Conservation (phyloP, 2,329 filamentous ascomycete species). For the Fusarium piperis region DNA sequence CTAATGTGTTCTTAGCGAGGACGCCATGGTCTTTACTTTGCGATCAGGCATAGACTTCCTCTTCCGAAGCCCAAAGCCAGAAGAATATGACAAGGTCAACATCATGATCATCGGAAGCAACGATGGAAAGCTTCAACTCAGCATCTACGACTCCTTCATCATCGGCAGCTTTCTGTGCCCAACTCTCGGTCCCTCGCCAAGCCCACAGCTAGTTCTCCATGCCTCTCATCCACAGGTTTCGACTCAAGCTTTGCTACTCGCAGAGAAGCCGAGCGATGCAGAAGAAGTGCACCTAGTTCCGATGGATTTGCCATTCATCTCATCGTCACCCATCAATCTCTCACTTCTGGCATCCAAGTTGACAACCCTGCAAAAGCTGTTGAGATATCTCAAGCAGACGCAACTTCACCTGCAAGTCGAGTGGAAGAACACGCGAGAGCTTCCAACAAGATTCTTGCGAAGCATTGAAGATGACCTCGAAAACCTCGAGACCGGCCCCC, state of each 20-base stretch:
- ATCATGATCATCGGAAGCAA: conserved; percentile 79
- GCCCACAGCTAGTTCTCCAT: conserved; percentile 62
- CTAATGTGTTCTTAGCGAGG: conserved; percentile 51
- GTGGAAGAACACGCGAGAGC: conserved; percentile 83
- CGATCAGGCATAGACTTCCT: conserved; percentile 75
- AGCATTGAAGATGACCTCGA: conserved; percentile 80
- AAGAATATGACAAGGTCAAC: conserved; percentile 79
- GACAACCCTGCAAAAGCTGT: conserved; percentile 85
- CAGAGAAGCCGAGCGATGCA: conserved; percentile 46
- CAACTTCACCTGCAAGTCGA: conserved; percentile 82
- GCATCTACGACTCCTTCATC: conserved; percentile 86
- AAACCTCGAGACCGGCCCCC: conserved; percentile 64
- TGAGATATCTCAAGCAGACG: conserved; percentile 85
- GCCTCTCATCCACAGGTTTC: conserved; percentile 77
- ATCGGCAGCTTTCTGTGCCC: conserved; percentile 73
- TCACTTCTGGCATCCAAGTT: conserved; percentile 87
- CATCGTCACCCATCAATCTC: conserved; percentile 80
- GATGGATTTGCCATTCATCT: conserved; percentile 85
- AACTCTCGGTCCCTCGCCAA: conserved; percentile 40
- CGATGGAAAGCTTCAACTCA: conserved; percentile 77
- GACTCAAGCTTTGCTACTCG: conserved; percentile 78
- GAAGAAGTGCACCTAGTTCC: conserved; percentile 68
- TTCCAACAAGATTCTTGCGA: conserved; percentile 80
- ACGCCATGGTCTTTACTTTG: conserved; percentile 74
- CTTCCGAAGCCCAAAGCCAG: conserved; percentile 69